Percentiles rank a stretch among this genome's conserved stretches.
These are phyloP conservation scores for Zarea fungicola DNA, from an alignment of 2,329 filamentous ascomycete species.

Conservation along the genomic window DNA sequence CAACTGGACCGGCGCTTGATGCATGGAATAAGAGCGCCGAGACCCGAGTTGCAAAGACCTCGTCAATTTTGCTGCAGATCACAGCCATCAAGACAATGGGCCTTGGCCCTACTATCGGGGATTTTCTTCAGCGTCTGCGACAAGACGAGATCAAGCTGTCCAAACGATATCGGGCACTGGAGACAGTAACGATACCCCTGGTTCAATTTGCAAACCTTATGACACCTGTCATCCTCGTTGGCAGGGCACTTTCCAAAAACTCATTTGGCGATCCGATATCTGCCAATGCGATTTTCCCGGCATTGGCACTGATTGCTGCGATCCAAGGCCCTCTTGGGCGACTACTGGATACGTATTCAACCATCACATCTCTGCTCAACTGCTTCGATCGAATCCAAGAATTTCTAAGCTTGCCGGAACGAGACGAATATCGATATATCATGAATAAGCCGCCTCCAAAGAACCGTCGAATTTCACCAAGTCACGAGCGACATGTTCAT, in stretches of 20 bases:
- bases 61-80: background rate
- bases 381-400: background rate
- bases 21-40: background rate
- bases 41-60: background rate
- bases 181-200: background rate
- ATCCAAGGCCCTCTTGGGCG: constrained; percentile 11
- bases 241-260: background rate
- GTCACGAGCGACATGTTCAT: background rate
- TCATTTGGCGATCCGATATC: background rate
- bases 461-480: background rate
- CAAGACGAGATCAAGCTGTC: background rate
- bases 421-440: constrained; percentile 8
- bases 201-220: background rate
- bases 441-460: background rate
- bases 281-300: background rate
- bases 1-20: background rate
- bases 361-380: background rate
- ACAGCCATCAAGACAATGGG: constrained; percentile 9
- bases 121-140: background rate
- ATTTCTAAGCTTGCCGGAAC: background rate
- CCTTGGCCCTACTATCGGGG: background rate
- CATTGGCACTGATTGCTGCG: background rate
- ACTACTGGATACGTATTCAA: constrained; percentile 3
- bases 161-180: background rate
- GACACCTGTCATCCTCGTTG: constrained; percentile 4